Evolutionary conservation across 1,139 yeast genomes (phyloP), one percentile per base, ranked within the genome.

Genomic region (Pichia sp.): DNA sequence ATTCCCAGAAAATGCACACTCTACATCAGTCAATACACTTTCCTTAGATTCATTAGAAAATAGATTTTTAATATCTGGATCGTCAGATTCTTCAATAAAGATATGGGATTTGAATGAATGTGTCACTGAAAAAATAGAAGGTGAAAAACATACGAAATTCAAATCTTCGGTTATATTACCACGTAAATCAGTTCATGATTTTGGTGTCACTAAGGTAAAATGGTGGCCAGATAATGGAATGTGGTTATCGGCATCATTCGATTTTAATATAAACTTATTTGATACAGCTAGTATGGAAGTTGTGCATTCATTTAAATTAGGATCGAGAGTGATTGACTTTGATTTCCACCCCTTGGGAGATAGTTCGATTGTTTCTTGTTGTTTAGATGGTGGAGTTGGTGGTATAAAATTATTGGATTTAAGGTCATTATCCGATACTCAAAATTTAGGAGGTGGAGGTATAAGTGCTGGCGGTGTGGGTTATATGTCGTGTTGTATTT

Each of bases 201-300:
- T 74, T 62, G 96, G 96, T 0, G 71, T 89, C 0, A 84, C 95
- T 0, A 69, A 78, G 18, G 71, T 87, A 1, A 73, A 76, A 58
- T 90, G 97, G 97, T 90, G 95, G 92, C 90, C 95, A 0, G 97
- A 90, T 63, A 80, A 82, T 25, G 97, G 96, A 1, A 74, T 90
- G 80, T 89, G 89, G 68, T 74, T 88, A 12, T 76, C 89, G 3
- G 80, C 89, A 0, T 86, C 96, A 0, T 87, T 82, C 61, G 97
- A 90, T 61, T 80, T 79, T 51, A 74, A 79, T 0, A 77, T 89
- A 27, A 85, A 83, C 53, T 72, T 88, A 0, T 90, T 96, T 95
- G 96, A 88, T 61, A 76, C 96, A 0, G 76, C 76, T 51, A 69
- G 75, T 26, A 67, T 86, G 54, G 67, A 69, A 15, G 78, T 81